Percentiles rank a stretch among this genome's conserved stretches.
phyloP scores from a whole-genome alignment of 2,329 filamentous ascomycete species.

The Neodidymelliopsis sp. region DNA sequence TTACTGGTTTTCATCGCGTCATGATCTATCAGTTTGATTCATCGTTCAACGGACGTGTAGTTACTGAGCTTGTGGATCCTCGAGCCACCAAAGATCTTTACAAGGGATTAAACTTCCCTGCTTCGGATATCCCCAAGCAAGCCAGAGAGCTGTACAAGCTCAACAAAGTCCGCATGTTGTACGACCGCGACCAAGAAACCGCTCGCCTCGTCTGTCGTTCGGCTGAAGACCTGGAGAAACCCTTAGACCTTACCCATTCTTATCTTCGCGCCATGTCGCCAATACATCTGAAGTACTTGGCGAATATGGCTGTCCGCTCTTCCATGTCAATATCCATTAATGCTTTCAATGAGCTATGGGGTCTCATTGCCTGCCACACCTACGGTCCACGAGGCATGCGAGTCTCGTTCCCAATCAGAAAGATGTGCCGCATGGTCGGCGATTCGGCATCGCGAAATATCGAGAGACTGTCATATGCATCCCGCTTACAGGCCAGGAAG shows the following conservation, averaged over 20 bases:
- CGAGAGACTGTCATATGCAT: slow-evolving; percentile 85
- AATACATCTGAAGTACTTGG: slow-evolving; percentile 85
- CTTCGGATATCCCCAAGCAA: slow-evolving; percentile 85
- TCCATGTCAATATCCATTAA: slow-evolving; percentile 96
- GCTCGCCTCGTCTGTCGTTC: slow-evolving; percentile 83
- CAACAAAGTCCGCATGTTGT: slow-evolving; percentile 87
- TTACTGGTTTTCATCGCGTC: slow-evolving; percentile 89
- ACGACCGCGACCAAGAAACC: slow-evolving; percentile 82
- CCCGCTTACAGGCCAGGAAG: slow-evolving; percentile 82
- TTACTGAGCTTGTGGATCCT: slow-evolving; percentile 86
- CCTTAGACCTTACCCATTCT: slow-evolving; percentile 82
- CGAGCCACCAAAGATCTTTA: slow-evolving; percentile 81
- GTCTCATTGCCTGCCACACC: slow-evolving; percentile 83
- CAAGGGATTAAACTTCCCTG: slow-evolving; percentile 87
- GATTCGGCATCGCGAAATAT: slow-evolving; percentile 88
- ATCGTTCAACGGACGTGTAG: slow-evolving; percentile 82
- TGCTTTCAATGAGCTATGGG: slow-evolving; percentile 85
- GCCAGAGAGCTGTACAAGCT: slow-evolving; percentile 88
- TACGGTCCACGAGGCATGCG: slow-evolving; percentile 82
- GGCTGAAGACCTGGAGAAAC: slow-evolving; percentile 73
- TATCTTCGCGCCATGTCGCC: slow-evolving; percentile 91
- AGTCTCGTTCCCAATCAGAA: slow-evolving; percentile 89
- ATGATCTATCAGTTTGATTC: slow-evolving; percentile 94
- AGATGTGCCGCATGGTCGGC: slow-evolving; percentile 88
- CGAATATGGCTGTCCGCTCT: slow-evolving; percentile 88